Conservation (phyloP, 177 flowering plant genomes). For the Vitis hybrid region DNA sequence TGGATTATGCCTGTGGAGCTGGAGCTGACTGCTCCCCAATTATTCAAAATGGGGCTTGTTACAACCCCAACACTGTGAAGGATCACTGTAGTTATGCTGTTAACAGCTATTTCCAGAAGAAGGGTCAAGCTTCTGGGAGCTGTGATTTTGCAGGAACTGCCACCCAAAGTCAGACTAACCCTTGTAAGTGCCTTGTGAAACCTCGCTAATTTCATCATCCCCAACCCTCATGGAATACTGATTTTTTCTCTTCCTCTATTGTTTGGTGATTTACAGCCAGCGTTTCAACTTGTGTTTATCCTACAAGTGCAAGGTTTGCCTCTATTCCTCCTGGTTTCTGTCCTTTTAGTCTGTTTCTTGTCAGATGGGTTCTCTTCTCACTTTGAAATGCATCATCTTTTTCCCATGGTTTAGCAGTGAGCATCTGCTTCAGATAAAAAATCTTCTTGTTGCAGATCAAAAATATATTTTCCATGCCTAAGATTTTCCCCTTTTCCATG, state of each 20-base stretch:
- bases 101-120: constrained; percentile 75
- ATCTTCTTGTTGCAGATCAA: too few relatives aligned
- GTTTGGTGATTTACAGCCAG: constrained; percentile 28
- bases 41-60: constrained; percentile 60
- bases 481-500: too few relatives aligned
- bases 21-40: constrained; percentile 71
- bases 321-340: background rate
- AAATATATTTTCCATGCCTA: too few relatives aligned
- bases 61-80: constrained; percentile 60
- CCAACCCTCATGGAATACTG: background rate
- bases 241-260: background rate
- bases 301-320: constrained; percentile 48
- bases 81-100: constrained; percentile 75
- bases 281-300: constrained; percentile 42
- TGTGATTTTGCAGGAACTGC: constrained; percentile 70
- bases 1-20: constrained; percentile 85
- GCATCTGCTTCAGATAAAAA: too few relatives aligned
- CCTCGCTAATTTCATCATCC: background rate
- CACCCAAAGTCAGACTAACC: constrained; percentile 22
- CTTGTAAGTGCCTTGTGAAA: constrained; percentile 32
- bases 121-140: constrained; percentile 33
- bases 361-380: too few relatives aligned
- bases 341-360: background rate
- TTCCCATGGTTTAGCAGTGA: too few relatives aligned
- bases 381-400: too few relatives aligned